Base-by-base conservation (phyloP, 1,284 basidiomycete species). In the Microbotryomycetes sp. region DNA sequence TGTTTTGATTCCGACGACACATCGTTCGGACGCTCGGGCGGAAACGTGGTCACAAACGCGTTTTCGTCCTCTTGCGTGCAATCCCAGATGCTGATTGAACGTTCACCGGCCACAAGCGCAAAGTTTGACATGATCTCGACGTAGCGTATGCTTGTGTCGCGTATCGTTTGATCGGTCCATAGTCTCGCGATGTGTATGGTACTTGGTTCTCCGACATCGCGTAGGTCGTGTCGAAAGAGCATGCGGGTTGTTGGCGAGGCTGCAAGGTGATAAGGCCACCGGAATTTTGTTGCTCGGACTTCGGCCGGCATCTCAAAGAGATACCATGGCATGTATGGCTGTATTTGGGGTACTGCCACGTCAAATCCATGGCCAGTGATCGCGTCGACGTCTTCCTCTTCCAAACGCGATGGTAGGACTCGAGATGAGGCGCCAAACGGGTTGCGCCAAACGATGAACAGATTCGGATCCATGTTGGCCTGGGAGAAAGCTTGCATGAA, bases 361-460 rank as follows among this genome's bases (percentile, higher is more conserved):
- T 42, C 36, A 19, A 42, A 42, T 9, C 12, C 36, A 19, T 42
- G 47, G 9, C 15, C 6, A 22, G 46, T 48, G 25, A 31, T 32
- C 22, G 31, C 25, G 47, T 45, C 28, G 25, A 49, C 36, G 29
- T 6, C 4, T 22, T 42, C 12, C 3, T 19, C 16, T 5, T 19
- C 4, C 23, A 22, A 14, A 30, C 9, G 45, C 32, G 25, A 46
- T 32, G 42, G 28, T 19, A 16, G 28, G 5, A 30, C 48, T 49
- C 22, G 47, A 31, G 19, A n/a, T 48, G 55, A 22, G n/a, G n/a
- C n/a, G n/a, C n/a, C n/a, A n/a, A n/a, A n/a, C n/a, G n/a, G n/a
- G n/a, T n/a, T n/a, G n/a, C 46, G 42, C 55, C 55, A 56, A 22
- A 48, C 28, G 46, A 56, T 16, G 55, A 49, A 32, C 16, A 15